Percentiles rank a stretch among this genome's conserved stretches.
These are phyloP conservation scores for Schwanniomyces vanrijiae DNA, from an alignment of 805 yeast species.

Conservation along the genomic window DNA sequence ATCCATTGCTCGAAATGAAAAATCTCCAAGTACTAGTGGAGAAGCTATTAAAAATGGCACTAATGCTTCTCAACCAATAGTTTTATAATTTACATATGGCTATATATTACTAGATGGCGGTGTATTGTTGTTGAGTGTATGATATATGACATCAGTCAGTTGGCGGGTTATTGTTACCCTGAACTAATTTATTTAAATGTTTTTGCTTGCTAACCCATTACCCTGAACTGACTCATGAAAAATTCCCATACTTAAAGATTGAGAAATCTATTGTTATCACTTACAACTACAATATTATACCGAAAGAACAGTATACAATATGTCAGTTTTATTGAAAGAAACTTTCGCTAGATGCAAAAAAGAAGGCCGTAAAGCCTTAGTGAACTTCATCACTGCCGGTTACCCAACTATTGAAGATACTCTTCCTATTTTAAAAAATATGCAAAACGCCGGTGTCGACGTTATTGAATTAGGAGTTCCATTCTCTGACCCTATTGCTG, in stretches of 20 bases:
- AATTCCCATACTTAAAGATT: slow-evolving; percentile 1
- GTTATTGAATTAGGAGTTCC: slow-evolving; percentile 95
- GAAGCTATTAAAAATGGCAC: background rate
- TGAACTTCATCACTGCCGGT: slow-evolving; percentile 93
- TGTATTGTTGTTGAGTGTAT: background rate
- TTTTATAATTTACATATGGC: slow-evolving; percentile 3
- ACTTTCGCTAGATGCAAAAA: slow-evolving; percentile 60
- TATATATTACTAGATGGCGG: background rate
- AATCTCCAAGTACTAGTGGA: background rate
- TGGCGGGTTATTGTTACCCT: background rate
- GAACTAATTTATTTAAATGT: background rate
- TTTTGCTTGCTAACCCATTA: slow-evolving; percentile 12
- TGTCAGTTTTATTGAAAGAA: slow-evolving; percentile 57
- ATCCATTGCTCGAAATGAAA: background rate
- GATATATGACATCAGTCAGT: background rate
- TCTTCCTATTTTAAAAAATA: slow-evolving; percentile 77
- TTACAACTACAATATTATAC: background rate
- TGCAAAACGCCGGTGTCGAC: slow-evolving; percentile 95
- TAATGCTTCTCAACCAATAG: slow-evolving; percentile 11
- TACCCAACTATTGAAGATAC: slow-evolving; percentile 88
- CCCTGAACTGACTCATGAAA: slow-evolving; percentile 31
- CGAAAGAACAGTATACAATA: slow-evolving; percentile 14
- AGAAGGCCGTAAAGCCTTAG: slow-evolving; percentile 80
- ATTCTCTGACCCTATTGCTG: slow-evolving; percentile 97
- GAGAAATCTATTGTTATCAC: background rate